Percentiles rank a stretch among this genome's conserved stretches.
These are phyloP conservation scores for Pelargonium fulgidum DNA, from an alignment of 441 rosid species.

Conservation along the genomic window DNA sequence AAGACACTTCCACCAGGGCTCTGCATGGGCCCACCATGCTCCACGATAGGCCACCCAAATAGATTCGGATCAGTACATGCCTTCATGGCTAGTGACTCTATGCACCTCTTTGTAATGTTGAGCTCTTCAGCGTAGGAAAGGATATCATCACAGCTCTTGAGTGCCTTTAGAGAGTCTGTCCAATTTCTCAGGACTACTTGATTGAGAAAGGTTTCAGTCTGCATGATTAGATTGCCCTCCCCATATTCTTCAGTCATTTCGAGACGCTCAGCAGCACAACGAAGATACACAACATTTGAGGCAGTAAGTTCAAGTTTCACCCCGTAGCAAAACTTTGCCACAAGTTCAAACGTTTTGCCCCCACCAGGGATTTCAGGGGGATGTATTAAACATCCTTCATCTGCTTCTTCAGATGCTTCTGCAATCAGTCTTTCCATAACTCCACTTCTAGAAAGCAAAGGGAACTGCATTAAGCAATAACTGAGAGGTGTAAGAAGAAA, in stretches of 20 bases:
- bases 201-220: conserved; percentile 76
- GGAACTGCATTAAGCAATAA: conserved; percentile 58
- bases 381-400: conserved; percentile 49
- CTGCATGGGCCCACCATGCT: conserved; percentile 90
- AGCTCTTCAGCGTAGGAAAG: conserved; percentile 62
- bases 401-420: conserved; percentile 54
- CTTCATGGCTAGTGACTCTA: conserved; percentile 68
- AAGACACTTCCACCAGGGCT: conserved; percentile 91
- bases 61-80: conserved; percentile 78
- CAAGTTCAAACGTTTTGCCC: conserved; percentile 82
- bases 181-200: conserved; percentile 75
- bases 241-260: conserved; percentile 93
- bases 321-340: conserved; percentile 96
- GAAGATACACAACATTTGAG: conserved; percentile 70
- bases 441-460: conserved; percentile 91
- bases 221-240: conserved; percentile 72
- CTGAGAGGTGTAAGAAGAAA: background rate
- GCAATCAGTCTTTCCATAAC: conserved; percentile 81
- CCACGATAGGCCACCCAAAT: conserved; percentile 88
- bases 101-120: conserved; percentile 64
- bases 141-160: conserved; percentile 74
- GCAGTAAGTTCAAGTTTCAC: conserved; percentile 90
- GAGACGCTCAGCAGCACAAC: conserved; percentile 82
- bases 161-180: conserved; percentile 79
- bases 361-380: conserved; percentile 72